phyloP scores from a whole-genome alignment of 768 basidiomycete species.

The Vararia minispora region DNA sequence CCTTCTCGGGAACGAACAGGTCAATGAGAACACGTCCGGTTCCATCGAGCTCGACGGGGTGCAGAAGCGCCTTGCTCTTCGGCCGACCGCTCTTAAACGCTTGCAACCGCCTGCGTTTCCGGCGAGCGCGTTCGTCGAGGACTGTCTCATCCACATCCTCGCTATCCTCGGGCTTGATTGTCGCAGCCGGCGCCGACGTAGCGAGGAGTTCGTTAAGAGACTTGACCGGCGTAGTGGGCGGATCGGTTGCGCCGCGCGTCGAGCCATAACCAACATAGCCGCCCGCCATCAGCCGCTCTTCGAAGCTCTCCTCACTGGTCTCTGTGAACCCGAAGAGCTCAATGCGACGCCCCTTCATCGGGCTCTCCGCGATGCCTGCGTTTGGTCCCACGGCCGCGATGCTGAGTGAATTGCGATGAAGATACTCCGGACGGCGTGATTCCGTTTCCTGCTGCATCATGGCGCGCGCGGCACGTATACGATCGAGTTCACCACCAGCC shows the following conservation, averaged over 20 bases:
- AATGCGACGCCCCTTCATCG: slow-evolving; percentile 59
- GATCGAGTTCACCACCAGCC: slow-evolving; percentile 46
- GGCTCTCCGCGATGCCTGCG: slow-evolving; percentile 60
- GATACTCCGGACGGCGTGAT: slow-evolving; percentile 58
- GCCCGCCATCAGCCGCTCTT: slow-evolving; percentile 74
- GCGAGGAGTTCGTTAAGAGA: too few relatives aligned
- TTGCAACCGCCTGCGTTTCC: slow-evolving; percentile 55
- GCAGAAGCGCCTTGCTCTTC: slow-evolving; percentile 29
- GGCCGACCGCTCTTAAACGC: slow-evolving; percentile 42
- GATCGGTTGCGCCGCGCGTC: slow-evolving; percentile 18
- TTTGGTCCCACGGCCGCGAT: slow-evolving; percentile 8
- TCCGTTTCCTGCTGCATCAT: slow-evolving; percentile 44
- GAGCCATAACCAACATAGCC: slow-evolving; percentile 63
- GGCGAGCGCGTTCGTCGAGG: slow-evolving; percentile 43
- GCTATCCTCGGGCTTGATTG: slow-evolving; percentile 11
- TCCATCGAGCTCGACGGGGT: slow-evolving; percentile 54
- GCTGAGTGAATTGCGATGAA: slow-evolving; percentile 34
- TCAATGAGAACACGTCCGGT: slow-evolving; percentile 65
- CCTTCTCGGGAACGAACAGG: too few relatives aligned
- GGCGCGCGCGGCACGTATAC: slow-evolving; percentile 43
- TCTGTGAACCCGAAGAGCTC: slow-evolving; percentile 39
- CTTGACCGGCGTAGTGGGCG: too few relatives aligned
- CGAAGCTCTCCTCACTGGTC: slow-evolving; percentile 60
- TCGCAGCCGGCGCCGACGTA: slow-evolving; percentile 33
- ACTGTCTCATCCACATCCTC: slow-evolving; percentile 18